Base-by-base conservation (phyloP, 208 protist genomes). In the Wallacemonas sp. region DNA sequence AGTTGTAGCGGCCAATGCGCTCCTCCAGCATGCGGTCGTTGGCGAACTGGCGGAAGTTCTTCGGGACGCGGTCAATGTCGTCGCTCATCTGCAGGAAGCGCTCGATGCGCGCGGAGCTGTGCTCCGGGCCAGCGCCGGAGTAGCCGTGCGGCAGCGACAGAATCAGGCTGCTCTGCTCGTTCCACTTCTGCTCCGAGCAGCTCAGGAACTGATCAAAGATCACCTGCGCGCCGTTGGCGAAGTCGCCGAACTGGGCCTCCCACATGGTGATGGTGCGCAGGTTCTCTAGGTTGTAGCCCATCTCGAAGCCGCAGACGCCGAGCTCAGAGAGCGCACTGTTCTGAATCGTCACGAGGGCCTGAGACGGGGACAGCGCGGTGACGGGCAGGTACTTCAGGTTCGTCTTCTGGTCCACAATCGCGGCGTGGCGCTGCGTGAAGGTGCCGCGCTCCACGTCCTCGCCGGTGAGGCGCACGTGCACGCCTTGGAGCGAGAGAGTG, bases 181-280 rank as follows among this genome's bases (percentile, higher is more conserved):
- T 89, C 98, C 99, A 99, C 85, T 99, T 99, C 71, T 95, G 79
- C 87, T 99, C 98, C 28, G 86, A 84, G 69, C 70, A 83, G 67
- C 73, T 75, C 44, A 98, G 65, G 65, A 97, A 97, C 84, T 99
- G 98, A 84, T 99, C 99, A 75, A 99, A 98, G 62, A 99, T 98
- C 57, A 99, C 96, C 85, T 99, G 98, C 12, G 98, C 98, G 65
- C 96, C 95, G 84, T 99, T 99, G 32, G 97, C 93, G 71, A 99
- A 99, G 83, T 99, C 99, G 70, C 98, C 99, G 80, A 99, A 99
- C 81, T 99, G 98, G 26, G 98, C 98, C 81, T 99, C 98, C 99
- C 99, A 99, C 50, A 99, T 86, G 10, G 98, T 92, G 23, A 99
- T 79, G 26, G 81, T 76, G 57, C 98, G 91, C n/a, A 95, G 94